A percentile compares a stretch with the other conserved stretches of the same genome.
Conservation (phyloP, 306 rosid genomes). For the Quercus suber region DNA sequence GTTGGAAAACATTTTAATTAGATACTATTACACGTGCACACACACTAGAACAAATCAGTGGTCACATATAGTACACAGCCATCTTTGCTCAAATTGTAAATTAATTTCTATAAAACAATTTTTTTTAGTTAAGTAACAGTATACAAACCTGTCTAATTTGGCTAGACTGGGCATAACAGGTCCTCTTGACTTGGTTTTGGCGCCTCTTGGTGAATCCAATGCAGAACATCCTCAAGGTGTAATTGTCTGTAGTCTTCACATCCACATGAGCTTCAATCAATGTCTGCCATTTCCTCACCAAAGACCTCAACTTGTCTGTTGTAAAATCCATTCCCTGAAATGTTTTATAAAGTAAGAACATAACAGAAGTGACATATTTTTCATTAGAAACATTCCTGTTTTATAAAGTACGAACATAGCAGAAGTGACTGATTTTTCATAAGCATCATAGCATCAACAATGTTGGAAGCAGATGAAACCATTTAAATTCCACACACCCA, state of each 20-base stretch:
- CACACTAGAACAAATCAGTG: not conserved
- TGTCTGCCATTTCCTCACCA: conserved; percentile 89
- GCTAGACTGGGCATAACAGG: conserved; percentile 91
- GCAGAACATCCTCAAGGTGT: conserved; percentile 84
- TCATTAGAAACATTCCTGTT: conserved; percentile 45
- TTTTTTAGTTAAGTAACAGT: not conserved
- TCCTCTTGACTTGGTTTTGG: conserved; percentile 82
- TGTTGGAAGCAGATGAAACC: not conserved
- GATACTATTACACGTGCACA: too few relatives aligned
- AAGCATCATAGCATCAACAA: not conserved
- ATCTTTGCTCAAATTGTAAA: not conserved
- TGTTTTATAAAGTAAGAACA: not conserved
- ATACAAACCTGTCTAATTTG: conserved; percentile 71
- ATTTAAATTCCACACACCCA: conserved; percentile 49
- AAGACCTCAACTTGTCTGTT: conserved; percentile 85
- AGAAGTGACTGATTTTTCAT: not conserved
- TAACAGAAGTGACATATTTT: not conserved
- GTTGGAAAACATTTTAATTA: not conserved
- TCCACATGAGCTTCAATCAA: conserved; percentile 91
- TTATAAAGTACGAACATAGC: not conserved
- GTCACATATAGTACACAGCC: not conserved
- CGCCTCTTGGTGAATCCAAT: conserved; percentile 89
- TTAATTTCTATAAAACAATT: not conserved
- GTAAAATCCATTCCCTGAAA: conserved; percentile 84
- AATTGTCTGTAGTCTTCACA: conserved; percentile 85